Evolutionary conservation across 2,329 filamentous ascomycete genomes (phyloP).

Genomic region (Botrytis aclada): DNA sequence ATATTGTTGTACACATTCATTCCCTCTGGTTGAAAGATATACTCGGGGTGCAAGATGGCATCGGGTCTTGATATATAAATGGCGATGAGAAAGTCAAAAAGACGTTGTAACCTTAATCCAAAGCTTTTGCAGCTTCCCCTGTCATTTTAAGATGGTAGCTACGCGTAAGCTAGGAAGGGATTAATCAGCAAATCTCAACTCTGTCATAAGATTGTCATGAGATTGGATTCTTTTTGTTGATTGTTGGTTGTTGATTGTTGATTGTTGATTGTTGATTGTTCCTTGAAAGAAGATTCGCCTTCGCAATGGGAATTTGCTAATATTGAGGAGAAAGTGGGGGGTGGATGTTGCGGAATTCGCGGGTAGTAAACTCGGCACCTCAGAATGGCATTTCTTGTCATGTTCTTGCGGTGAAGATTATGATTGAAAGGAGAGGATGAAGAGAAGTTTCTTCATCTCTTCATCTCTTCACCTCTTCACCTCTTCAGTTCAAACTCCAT

Average conservation of each 20-base stretch:
- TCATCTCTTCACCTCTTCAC: background rate
- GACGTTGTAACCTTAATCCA: background rate
- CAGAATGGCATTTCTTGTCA: background rate
- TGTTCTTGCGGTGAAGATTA: background rate
- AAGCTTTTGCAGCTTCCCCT: background rate
- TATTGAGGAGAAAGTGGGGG: background rate
- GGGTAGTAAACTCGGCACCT: background rate
- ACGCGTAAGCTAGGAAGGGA: no score
- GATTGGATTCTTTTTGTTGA: no score
- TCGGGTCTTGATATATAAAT: background rate
- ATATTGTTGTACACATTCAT: background rate
- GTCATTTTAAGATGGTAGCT: background rate
- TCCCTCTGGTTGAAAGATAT: background rate
- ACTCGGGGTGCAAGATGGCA: background rate
- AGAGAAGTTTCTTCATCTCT: background rate
- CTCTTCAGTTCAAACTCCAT: background rate
- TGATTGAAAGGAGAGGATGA: background rate
- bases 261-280: no score
- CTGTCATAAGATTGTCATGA: background rate
- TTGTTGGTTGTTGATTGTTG: no score
- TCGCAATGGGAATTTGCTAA: background rate
- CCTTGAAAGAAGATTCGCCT: background rate
- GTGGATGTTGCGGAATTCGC: slow-evolving; percentile 10
- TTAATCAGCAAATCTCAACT: background rate
- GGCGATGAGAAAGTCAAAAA: background rate